Percentiles rank a stretch among this genome's conserved stretches.
Evolutionary conservation across 2,329 filamentous ascomycete species (phyloP).

Genomic region (Fusarium falciforme): DNA sequence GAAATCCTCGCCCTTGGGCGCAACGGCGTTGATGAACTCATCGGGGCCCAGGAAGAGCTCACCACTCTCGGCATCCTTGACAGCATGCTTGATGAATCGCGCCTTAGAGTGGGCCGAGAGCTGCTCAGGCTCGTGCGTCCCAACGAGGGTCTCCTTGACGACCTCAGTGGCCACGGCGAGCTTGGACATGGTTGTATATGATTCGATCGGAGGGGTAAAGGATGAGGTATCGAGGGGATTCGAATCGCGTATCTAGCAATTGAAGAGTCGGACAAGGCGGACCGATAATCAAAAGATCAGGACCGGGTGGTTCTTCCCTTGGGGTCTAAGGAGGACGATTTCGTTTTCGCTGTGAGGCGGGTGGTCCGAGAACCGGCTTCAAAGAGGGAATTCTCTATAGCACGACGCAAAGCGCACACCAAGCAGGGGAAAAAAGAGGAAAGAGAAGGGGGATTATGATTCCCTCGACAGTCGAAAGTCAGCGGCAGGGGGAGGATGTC

Average conservation of each 20-base stretch:
- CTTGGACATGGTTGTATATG: constrained; percentile 50
- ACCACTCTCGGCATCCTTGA: constrained; percentile 78
- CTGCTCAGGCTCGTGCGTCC: constrained; percentile 66
- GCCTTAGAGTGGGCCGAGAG: constrained; percentile 80
- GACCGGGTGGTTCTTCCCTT: constrained; percentile 11
- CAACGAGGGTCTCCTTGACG: constrained; percentile 84
- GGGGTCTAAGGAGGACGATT: constrained; percentile 6
- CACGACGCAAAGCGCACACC: constrained; percentile 20
- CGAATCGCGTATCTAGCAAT: constrained; percentile 31
- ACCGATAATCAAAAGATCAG: constrained; percentile 23
- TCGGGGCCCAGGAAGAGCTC: constrained; percentile 84
- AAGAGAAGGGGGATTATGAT: constrained; percentile 8
- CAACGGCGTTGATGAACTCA: constrained; percentile 92
- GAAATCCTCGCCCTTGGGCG: constrained; percentile 88
- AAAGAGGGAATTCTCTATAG: constrained; percentile 21
- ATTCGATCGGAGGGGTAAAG: constrained; percentile 33
- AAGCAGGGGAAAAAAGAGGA: constrained; percentile 14
- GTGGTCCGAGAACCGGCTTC: constrained; percentile 36
- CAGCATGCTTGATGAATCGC: constrained; percentile 81
- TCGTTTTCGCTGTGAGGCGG: constrained; percentile 20
- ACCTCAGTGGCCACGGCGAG: constrained; percentile 70
- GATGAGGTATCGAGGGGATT: constrained; percentile 19
- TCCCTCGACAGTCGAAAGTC: constrained; percentile 31
- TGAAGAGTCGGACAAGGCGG: constrained; percentile 17
- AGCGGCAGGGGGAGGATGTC: constrained; percentile 21